Conservation (phyloP, 768 basidiomycete species). For the Cyclocybe aegerita region DNA sequence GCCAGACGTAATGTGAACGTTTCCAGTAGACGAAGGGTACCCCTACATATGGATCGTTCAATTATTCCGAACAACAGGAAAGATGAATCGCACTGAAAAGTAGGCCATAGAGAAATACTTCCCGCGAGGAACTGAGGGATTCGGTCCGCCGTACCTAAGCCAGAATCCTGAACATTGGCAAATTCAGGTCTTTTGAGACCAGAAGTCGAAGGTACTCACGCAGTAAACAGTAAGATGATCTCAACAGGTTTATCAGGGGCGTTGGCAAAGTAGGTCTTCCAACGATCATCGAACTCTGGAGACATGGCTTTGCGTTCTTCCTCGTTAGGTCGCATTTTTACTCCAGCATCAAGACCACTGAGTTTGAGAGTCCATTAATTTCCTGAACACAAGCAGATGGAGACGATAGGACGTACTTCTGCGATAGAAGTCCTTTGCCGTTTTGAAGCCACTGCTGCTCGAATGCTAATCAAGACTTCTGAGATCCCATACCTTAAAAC, state of each 20-base stretch:
- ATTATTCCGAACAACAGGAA: neutral
- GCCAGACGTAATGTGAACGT: constrained; percentile 46
- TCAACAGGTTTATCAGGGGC: constrained; percentile 59
- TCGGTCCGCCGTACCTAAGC: constrained; percentile 18
- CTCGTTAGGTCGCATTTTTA: constrained; percentile 53
- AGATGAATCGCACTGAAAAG: constrained; percentile 13
- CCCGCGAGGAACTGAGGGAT: constrained; percentile 13
- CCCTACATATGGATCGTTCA: constrained; percentile 20
- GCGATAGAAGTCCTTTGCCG: constrained; percentile 50
- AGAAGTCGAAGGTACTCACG: constrained; percentile 27
- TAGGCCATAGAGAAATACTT: constrained; percentile 21
- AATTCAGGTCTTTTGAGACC: neutral
- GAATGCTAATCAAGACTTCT: constrained; percentile 9
- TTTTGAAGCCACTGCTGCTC: constrained; percentile 30
- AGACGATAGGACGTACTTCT: constrained; percentile 43
- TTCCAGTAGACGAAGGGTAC: constrained; percentile 49
- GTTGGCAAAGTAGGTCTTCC: constrained; percentile 50
- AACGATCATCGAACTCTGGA: constrained; percentile 46
- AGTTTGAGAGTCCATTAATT: neutral
- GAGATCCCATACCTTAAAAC: neutral
- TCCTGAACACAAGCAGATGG: neutral
- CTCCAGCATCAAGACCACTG: constrained; percentile 53
- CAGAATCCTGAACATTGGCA: neutral
- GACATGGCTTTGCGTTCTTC: constrained; percentile 51
- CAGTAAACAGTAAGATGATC: constrained; percentile 37